Base-by-base conservation (phyloP, 2,329 filamentous ascomycete species). In the Thelonectria rubi region DNA sequence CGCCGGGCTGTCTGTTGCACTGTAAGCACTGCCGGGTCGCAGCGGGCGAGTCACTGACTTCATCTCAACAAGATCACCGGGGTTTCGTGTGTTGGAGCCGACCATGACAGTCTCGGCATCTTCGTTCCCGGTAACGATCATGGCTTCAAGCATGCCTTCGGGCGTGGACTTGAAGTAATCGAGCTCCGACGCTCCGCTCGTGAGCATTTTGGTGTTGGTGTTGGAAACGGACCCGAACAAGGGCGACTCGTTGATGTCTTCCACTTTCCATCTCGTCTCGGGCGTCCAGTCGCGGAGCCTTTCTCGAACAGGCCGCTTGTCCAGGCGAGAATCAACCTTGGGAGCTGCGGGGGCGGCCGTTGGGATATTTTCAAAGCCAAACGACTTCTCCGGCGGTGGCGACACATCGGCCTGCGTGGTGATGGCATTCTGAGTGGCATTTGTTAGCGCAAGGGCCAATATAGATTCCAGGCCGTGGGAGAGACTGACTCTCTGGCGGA, bases 21-120 rank as follows among this genome's bases (percentile, higher is more conserved):
- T n/a, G 63, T 73, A n/a, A 72, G 62, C 49, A 12, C 21, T 7
- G 20, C 12, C 7, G n/a, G 11, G 24, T 37, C 12, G 5, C 9
- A 18, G 20, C 21, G 20, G 10, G 14, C 20, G 17, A 3, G 30
- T 14, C 34, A 32, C 72, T 52, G 63, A 80, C 78, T 73, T 77
- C 61, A 85, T 66, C 67, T 86, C 84, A 21, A 87, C 76, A 46
- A 87, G 72, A 65, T 86, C 84, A 43, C 84, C 84, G 2, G 81
- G 74, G n/a, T 62, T 65, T 12, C 69, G 67, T 1, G 68, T 65
- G 24, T 67, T 71, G 11, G 71, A 64, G 7, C 72, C 72, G 24
- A 75, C 65, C 48, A 68, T 62, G 30, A 64, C 58, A 26, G 67
- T 48, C 37, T 73, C 74, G 11, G 61, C 64, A 56, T 73, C 74